A percentile compares a stretch with the other conserved stretches of the same genome.
These are phyloP conservation scores for Bipolaris sorokiniana DNA, from an alignment of 2,329 filamentous ascomycete species.

Conservation along the genomic window DNA sequence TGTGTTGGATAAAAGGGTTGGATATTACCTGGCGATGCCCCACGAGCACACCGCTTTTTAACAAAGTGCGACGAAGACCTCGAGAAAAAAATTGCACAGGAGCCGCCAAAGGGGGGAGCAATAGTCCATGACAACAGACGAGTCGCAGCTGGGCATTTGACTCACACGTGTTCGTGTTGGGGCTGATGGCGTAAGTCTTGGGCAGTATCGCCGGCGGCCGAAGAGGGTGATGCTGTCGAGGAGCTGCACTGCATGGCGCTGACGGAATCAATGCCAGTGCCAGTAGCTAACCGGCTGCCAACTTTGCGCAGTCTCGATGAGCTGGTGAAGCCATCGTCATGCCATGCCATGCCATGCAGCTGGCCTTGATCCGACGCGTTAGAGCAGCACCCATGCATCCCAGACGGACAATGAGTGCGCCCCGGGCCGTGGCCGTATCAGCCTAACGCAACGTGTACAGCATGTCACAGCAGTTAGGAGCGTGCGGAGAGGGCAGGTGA, in stretches of 20 bases:
- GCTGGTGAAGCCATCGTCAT: constrained; percentile 20
- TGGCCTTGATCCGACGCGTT: constrained; percentile 32
- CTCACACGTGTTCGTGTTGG: constrained; percentile 9
- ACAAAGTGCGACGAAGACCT: neutral
- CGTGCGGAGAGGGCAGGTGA: constrained; percentile 31
- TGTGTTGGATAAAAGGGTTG: constrained; percentile 23
- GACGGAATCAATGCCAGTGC: constrained; percentile 20
- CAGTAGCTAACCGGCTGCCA: constrained; percentile 25
- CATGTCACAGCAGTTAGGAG: constrained; percentile 36
- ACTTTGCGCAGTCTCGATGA: constrained; percentile 21
- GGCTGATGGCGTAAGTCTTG: constrained; percentile 20
- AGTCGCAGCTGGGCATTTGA: neutral
- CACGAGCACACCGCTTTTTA: constrained; percentile 24
- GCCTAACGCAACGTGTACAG: constrained; percentile 35
- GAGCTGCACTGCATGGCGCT: constrained; percentile 21
- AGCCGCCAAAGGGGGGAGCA: neutral
- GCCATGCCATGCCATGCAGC: constrained; percentile 25
- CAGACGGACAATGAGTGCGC: constrained; percentile 32
- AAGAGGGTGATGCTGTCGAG: constrained; percentile 8
- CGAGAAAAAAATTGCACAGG: neutral
- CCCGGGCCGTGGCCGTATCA: constrained; percentile 46
- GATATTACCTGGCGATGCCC: constrained; percentile 8
- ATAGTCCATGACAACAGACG: neutral
- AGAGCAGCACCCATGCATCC: constrained; percentile 24
- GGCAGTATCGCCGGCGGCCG: constrained; percentile 7